Percentiles rank a stretch among this genome's conserved stretches.
Conservation (phyloP, 768 basidiomycete genomes). For the Phaffia australis region DNA sequence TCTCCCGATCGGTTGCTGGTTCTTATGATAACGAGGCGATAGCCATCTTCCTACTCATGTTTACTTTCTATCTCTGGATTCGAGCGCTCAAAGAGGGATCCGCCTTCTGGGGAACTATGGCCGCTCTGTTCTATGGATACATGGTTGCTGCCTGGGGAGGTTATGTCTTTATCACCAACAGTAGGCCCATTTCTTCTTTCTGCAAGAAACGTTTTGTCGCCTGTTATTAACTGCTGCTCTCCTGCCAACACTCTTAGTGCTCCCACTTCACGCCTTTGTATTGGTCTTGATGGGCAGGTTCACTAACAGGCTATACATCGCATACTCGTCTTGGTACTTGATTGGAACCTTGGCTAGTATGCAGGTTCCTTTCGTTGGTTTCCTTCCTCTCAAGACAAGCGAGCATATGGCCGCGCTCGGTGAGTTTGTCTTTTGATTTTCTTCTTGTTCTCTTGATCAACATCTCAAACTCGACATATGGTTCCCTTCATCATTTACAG, state of each 20-base stretch:
- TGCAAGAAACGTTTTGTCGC: background rate
- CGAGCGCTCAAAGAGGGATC: conserved; percentile 89
- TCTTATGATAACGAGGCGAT: conserved; percentile 99
- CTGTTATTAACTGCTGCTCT: background rate
- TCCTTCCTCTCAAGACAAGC: conserved; percentile 92
- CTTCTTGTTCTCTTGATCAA: background rate
- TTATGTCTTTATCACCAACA: conserved; percentile 99
- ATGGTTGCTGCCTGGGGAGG: conserved; percentile 99
- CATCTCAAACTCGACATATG: conserved; percentile 44
- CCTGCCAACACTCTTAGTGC: conserved; percentile 45
- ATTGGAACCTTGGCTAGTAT: conserved; percentile 94
- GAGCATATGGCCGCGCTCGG: conserved; percentile 99
- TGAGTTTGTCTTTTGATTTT: conserved; percentile 36
- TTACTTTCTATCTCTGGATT: conserved; percentile 96
- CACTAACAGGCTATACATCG: conserved; percentile 80
- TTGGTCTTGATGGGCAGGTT: conserved; percentile 94
- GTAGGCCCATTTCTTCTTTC: conserved; percentile 27
- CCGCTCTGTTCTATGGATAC: conserved; percentile 97
- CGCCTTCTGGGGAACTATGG: conserved; percentile 75
- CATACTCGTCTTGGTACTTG: conserved; percentile 95
- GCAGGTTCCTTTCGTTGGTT: conserved; percentile 99
- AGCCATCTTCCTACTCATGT: conserved; percentile 99
- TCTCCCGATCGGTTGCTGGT: conserved; percentile 95
- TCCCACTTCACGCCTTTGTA: conserved; percentile 87
- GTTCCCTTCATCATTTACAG: conserved; percentile 74